Conservation (phyloP, 2,329 filamentous ascomycete species). For the Incumbomyces lentus region DNA sequence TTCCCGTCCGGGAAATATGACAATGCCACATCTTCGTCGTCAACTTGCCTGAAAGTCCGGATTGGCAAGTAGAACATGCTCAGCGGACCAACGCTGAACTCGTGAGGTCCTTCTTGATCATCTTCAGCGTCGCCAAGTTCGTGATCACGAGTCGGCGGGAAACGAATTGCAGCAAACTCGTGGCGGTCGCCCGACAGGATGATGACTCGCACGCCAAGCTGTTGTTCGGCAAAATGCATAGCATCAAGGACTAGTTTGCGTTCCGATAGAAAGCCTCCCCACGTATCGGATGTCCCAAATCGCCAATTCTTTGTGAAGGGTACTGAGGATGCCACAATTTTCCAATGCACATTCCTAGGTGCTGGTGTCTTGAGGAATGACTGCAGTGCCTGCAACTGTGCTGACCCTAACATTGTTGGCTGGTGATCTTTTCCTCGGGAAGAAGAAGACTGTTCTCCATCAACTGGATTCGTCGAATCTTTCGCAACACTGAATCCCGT, state of each 20-base stretch:
- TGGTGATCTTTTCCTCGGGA: constrained; percentile 34
- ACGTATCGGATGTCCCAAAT: constrained; percentile 78
- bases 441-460: constrained; percentile 5
- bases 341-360: constrained; percentile 75
- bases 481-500: constrained; percentile 6
- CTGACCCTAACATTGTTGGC: constrained; percentile 75
- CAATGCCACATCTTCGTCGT: constrained; percentile 70
- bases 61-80: constrained; percentile 90
- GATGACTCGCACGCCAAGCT: constrained; percentile 63
- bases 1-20: constrained; percentile 76
- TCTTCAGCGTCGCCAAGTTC: background rate
- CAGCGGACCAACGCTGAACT: constrained; percentile 84
- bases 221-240: constrained; percentile 76
- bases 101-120: constrained; percentile 48
- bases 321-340: constrained; percentile 79
- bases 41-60: constrained; percentile 70
- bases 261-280: constrained; percentile 83
- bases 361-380: constrained; percentile 64
- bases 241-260: constrained; percentile 69
- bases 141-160: constrained; percentile 38
- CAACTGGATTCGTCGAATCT: constrained; percentile 7
- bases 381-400: constrained; percentile 71
- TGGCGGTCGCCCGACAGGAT: constrained; percentile 89
- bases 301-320: constrained; percentile 98
- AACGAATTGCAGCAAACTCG: constrained; percentile 84